Percentiles rank a stretch among this genome's conserved stretches.
phyloP scores from a whole-genome alignment of 1,284 basidiomycete species.

The Phaffia rhodozyma region DNA sequence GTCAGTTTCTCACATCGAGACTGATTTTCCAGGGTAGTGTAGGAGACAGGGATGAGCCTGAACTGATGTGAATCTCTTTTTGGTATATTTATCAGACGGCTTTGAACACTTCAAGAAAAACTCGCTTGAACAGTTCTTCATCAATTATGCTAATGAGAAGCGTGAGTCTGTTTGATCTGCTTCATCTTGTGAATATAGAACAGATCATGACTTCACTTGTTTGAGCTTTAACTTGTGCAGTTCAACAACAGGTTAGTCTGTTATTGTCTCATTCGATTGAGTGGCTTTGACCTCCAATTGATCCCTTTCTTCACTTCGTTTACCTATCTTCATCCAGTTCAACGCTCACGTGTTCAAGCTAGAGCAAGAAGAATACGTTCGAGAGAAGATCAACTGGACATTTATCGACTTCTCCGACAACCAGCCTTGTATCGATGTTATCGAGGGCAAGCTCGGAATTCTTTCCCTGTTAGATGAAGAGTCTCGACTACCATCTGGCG shows the following conservation, averaged over 20 bases:
- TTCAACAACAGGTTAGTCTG: slow-evolving; percentile 70
- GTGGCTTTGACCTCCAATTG: neutral
- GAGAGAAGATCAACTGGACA: slow-evolving; percentile 98
- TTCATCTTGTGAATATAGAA: no score
- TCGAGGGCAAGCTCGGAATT: slow-evolving; percentile 93
- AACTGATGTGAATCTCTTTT: neutral
- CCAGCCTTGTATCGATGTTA: slow-evolving; percentile 96
- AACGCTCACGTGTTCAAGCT: slow-evolving; percentile 99
- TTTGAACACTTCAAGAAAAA: slow-evolving; percentile 98
- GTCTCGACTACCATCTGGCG: slow-evolving; percentile 88
- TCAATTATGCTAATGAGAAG: slow-evolving; percentile 99
- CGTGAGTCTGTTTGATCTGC: slow-evolving; percentile 23
- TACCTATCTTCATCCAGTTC: slow-evolving; percentile 46
- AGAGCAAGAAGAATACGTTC: slow-evolving; percentile 98
- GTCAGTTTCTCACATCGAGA: slow-evolving; percentile 28
- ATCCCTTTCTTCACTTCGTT: neutral
- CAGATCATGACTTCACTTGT: no score
- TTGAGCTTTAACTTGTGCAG: slow-evolving; percentile 6
- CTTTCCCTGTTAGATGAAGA: slow-evolving; percentile 94
- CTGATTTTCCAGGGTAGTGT: neutral
- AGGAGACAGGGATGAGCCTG: neutral
- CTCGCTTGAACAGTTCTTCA: slow-evolving; percentile 99
- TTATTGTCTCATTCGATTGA: neutral
- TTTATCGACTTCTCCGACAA: slow-evolving; percentile 99
- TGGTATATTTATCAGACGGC: slow-evolving; percentile 42